These are phyloP conservation scores for Bodo saltans DNA, from an alignment of 78 protist genomes.

Conservation along the genomic window DNA sequence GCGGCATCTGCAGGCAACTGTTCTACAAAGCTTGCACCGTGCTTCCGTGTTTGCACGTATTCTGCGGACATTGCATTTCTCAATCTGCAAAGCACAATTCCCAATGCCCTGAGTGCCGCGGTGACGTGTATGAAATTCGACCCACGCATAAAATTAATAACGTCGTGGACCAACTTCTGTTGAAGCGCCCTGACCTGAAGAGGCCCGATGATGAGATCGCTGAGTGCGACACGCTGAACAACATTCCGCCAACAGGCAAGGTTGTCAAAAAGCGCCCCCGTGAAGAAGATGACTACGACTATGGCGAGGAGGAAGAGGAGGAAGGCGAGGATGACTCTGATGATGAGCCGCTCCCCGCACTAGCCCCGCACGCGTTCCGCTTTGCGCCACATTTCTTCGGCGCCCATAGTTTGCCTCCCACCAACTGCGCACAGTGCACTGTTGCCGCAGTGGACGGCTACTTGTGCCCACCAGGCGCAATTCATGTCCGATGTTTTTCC, in stretches of 20 bases:
- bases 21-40: conserved; percentile 45
- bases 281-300: not conserved
- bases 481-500: conserved; percentile 4
- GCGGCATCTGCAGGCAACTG: conserved; percentile 52
- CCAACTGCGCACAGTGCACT: conserved; percentile 22
- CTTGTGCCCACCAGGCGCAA: conserved; percentile 17
- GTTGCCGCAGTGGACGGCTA: conserved; percentile 25
- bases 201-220: conserved; percentile 41
- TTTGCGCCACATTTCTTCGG: not conserved
- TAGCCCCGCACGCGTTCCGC: not conserved
- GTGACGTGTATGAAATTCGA: conserved; percentile 16
- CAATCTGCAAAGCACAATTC: conserved; percentile 39
- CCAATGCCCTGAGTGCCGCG: conserved; percentile 52
- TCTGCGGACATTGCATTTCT: conserved; percentile 50
- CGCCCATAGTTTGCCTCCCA: not conserved
- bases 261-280: conserved; percentile 23
- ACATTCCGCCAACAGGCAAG: conserved; percentile 32
- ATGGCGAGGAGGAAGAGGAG: conserved; percentile 28
- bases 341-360: conserved; percentile 22
- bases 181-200: conserved; percentile 27
- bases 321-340: conserved; percentile 24
- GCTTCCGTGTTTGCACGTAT: conserved; percentile 59
- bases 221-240: conserved; percentile 30
- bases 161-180: conserved; percentile 39
- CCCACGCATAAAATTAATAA: conserved; percentile 48